Evolutionary conservation across 805 yeast species (phyloP).

Genomic region (Candida ovalis): DNA sequence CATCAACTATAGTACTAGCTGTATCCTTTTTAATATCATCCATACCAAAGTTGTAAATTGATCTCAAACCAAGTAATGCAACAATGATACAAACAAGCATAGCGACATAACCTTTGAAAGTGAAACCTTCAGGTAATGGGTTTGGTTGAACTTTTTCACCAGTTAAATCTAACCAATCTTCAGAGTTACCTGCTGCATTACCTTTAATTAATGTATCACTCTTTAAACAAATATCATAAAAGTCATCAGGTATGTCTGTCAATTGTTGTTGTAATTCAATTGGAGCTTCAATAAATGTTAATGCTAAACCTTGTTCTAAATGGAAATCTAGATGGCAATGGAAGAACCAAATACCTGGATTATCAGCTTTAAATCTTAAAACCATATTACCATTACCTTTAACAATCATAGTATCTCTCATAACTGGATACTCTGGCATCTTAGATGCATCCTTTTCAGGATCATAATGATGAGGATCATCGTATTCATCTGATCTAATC

Average conservation of each 20-base stretch:
- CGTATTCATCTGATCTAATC: conserved; percentile 58
- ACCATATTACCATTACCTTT: conserved; percentile 67
- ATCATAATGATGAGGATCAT: conserved; percentile 51
- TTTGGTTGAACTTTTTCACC: conserved; percentile 59
- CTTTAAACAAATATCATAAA: conserved; percentile 44
- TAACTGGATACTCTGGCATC: conserved; percentile 56
- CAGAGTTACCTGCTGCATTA: conserved; percentile 66
- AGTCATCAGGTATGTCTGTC: conserved; percentile 40
- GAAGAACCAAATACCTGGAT: conserved; percentile 94
- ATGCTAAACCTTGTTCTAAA: conserved; percentile 75
- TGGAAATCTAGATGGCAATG: conserved; percentile 92
- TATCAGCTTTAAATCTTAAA: conserved; percentile 70
- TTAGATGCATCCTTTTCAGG: conserved; percentile 39
- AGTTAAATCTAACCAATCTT: conserved; percentile 51
- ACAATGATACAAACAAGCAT: conserved; percentile 47
- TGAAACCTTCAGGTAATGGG: conserved; percentile 70
- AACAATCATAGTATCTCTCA: conserved; percentile 69
- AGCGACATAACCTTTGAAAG: conserved; percentile 66
- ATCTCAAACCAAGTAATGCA: conserved; percentile 57
- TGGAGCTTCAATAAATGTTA: conserved; percentile 71
- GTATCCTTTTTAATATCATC: conserved; percentile 51
- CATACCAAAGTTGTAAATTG: conserved; percentile 63
- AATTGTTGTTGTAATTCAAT: conserved; percentile 41
- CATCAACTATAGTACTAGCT: conserved; percentile 15
- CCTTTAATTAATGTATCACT: conserved; percentile 48